These are phyloP conservation scores for Trichoderma sp. DNA, from an alignment of 2,329 filamentous ascomycete genomes.

Conservation along the genomic window DNA sequence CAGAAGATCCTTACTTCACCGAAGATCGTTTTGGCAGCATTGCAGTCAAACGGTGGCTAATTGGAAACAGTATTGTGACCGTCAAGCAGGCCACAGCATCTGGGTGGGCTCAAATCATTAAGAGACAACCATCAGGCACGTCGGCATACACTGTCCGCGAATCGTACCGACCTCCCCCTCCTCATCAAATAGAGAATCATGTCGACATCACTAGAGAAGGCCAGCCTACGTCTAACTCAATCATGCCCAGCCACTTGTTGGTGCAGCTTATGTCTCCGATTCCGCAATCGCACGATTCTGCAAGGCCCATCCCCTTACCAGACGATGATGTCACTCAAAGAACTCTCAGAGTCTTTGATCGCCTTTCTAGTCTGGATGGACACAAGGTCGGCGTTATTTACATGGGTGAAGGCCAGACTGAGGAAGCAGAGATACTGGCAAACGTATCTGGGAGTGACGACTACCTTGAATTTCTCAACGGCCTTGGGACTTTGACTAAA, in stretches of 20 bases:
- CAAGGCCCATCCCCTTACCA: constrained; percentile 77
- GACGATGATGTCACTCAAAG: constrained; percentile 69
- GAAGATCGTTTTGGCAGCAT: constrained; percentile 67
- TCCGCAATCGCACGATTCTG: constrained; percentile 60
- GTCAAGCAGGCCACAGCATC: constrained; percentile 70
- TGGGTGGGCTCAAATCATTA: constrained; percentile 72
- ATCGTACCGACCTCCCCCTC: constrained; percentile 60
- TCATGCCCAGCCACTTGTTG: constrained; percentile 74
- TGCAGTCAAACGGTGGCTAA: constrained; percentile 69
- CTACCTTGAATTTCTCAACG: constrained; percentile 82
- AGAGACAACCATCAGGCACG: constrained; percentile 71
- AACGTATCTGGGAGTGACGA: constrained; percentile 87
- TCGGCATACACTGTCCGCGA: constrained; percentile 64
- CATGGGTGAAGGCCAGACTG: constrained; percentile 81
- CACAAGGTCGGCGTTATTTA: constrained; percentile 97
- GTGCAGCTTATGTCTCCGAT: constrained; percentile 69
- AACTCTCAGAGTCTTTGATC: constrained; percentile 81
- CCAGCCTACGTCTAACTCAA: constrained; percentile 59
- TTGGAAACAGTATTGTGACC: constrained; percentile 74
- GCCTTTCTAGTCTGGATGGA: constrained; percentile 86
- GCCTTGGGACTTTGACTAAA: constrained; percentile 78
- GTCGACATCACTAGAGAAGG: constrained; percentile 55
- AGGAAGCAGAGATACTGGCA: constrained; percentile 81
- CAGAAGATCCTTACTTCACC: constrained; percentile 67
- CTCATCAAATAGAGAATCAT: constrained; percentile 57